phyloP scores from a whole-genome alignment of 208 protist species.

The Endotrypanum monterogeii region DNA sequence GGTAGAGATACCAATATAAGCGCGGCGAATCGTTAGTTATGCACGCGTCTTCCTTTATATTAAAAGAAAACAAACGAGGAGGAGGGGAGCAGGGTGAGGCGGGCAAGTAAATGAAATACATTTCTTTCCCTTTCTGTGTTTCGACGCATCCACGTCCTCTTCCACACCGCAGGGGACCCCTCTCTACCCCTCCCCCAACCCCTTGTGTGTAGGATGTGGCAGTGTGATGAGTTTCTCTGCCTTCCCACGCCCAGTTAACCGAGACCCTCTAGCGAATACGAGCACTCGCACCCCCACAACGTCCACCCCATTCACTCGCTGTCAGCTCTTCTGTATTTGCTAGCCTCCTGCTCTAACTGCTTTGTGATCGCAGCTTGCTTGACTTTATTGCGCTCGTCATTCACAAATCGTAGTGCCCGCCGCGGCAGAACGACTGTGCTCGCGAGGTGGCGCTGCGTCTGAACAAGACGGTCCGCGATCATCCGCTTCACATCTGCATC shows the following conservation, averaged over 20 bases:
- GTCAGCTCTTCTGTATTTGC: slow-evolving; percentile 5
- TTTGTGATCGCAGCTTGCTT: slow-evolving; percentile 51
- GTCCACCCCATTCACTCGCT: slow-evolving; percentile 3
- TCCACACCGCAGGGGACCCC: too few relatives aligned
- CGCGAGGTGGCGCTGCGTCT: slow-evolving; percentile 47
- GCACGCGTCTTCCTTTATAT: not conserved
- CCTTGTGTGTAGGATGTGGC: too few relatives aligned
- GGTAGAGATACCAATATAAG: not conserved
- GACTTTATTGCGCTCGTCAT: slow-evolving; percentile 52
- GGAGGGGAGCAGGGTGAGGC: too few relatives aligned
- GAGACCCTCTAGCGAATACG: not conserved
- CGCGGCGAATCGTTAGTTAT: not conserved
- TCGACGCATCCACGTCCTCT: too few relatives aligned
- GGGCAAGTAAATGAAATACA: too few relatives aligned
- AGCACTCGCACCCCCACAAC: slow-evolving; percentile 2
- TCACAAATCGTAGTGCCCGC: slow-evolving; percentile 76
- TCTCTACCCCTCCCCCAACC: not conserved
- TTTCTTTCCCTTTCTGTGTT: too few relatives aligned
- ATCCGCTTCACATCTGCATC: slow-evolving; percentile 36
- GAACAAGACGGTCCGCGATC: slow-evolving; percentile 52
- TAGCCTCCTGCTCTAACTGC: slow-evolving; percentile 30
- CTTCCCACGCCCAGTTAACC: not conserved
- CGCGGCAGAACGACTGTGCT: slow-evolving; percentile 53
- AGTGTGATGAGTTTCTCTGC: too few relatives aligned
- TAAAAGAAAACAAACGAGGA: slow-evolving; percentile 20